These are phyloP conservation scores for Aspergillus fischeri DNA, from an alignment of 2,329 filamentous ascomycete genomes.

Conservation along the genomic window DNA sequence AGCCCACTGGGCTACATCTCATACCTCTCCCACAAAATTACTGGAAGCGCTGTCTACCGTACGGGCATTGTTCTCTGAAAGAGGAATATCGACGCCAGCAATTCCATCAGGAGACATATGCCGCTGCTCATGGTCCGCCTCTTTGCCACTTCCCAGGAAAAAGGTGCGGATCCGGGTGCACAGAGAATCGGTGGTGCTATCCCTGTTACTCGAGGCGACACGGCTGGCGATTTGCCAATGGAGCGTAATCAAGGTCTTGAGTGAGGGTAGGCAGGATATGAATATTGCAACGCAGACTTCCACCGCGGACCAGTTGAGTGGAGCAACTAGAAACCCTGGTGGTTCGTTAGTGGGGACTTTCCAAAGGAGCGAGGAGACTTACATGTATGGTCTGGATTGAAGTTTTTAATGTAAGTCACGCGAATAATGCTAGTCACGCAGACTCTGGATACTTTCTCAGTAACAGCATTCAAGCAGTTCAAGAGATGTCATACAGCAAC, in stretches of 20 bases:
- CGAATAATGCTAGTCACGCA: conserved; percentile 18
- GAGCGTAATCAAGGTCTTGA: conserved; percentile 16
- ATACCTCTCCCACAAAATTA: neutral
- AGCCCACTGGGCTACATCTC: neutral
- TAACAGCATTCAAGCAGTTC: too few relatives aligned
- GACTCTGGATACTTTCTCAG: conserved; percentile 6
- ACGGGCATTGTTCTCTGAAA: neutral
- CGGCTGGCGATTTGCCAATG: conserved; percentile 10
- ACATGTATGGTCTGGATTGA: conserved; percentile 18
- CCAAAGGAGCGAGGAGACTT: neutral
- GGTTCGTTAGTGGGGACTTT: neutral
- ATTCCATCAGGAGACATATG: neutral
- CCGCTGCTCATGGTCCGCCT: neutral
- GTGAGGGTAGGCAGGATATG: conserved; percentile 19
- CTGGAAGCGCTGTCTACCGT: neutral
- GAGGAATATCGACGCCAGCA: neutral
- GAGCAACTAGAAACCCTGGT: conserved; percentile 14
- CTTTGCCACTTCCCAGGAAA: neutral
- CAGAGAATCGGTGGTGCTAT: neutral
- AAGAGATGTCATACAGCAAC: conserved; percentile 8
- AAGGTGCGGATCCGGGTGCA: neutral
- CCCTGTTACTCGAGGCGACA: neutral
- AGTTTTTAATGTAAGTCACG: conserved; percentile 15
- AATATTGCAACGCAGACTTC: conserved; percentile 18
- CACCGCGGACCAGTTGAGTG: conserved; percentile 20